Evolutionary conservation across 441 rosid species (phyloP).

Genomic region (Erodium chrysanthum): DNA sequence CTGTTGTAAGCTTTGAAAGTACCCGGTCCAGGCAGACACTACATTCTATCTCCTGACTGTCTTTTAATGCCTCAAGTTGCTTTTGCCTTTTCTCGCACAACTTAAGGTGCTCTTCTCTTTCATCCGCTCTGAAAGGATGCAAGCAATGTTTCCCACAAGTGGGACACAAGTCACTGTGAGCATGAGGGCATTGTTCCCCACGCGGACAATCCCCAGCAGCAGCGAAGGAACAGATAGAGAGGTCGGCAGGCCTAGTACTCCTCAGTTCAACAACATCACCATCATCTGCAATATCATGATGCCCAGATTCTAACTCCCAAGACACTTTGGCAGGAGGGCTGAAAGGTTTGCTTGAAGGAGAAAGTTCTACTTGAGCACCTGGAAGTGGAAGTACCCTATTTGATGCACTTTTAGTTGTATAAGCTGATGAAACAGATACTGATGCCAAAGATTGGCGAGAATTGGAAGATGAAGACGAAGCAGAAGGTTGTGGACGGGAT

Average conservation of each 20-base stretch:
- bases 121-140: conserved; percentile 79
- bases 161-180: conserved; percentile 81
- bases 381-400: conserved; percentile 21
- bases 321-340: conserved; percentile 28
- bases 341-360: conserved; percentile 31
- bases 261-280: conserved; percentile 29
- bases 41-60: conserved; percentile 57
- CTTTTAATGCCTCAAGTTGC: conserved; percentile 49
- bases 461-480: conserved; percentile 46
- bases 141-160: conserved; percentile 77
- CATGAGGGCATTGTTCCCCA: conserved; percentile 70
- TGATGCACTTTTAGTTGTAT: conserved; percentile 23
- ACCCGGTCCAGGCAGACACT: conserved; percentile 73
- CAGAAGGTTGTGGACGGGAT: conserved; percentile 38
- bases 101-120: conserved; percentile 67
- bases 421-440: conserved; percentile 23
- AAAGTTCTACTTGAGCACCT: conserved; percentile 28
- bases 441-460: conserved; percentile 26
- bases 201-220: conserved; percentile 81
- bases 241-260: conserved; percentile 40
- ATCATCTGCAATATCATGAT: conserved; percentile 26
- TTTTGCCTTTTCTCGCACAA: conserved; percentile 60
- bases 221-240: conserved; percentile 67
- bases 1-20: conserved; percentile 66
- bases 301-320: conserved; percentile 36